These are phyloP conservation scores for Citrus reticulata DNA, from an alignment of 345 rosid species.

Conservation along the genomic window DNA sequence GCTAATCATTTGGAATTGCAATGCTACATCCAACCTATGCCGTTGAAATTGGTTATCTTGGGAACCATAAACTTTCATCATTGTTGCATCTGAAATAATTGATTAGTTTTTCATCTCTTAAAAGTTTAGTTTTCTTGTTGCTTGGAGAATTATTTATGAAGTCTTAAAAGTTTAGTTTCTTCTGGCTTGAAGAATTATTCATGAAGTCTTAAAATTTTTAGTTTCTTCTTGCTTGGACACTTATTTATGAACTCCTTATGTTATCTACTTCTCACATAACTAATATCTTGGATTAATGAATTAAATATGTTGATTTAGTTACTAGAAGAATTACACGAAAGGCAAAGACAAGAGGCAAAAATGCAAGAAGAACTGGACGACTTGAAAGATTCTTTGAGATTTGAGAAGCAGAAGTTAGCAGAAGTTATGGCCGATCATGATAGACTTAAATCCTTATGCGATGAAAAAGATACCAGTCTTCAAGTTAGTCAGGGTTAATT, in stretches of 20 bases:
- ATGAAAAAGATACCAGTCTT: conserved; percentile 67
- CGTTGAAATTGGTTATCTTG: not conserved
- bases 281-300: not conserved
- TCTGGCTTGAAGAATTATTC: not conserved
- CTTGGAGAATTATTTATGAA: not conserved
- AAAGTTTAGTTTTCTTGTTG: not conserved
- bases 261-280: not conserved
- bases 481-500: conserved; percentile 46
- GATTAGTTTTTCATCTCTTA: not conserved
- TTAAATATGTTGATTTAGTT: conserved; percentile 42
- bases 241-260: not conserved
- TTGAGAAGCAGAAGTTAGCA: conserved; percentile 54
- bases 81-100: not conserved
- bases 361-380: conserved; percentile 69
- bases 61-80: not conserved
- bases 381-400: conserved; percentile 53
- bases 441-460: conserved; percentile 46
- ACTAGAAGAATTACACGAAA: conserved; percentile 66
- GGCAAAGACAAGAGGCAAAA: conserved; percentile 49
- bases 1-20: not conserved
- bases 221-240: not conserved
- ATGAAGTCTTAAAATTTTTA: not conserved
- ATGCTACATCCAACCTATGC: not conserved
- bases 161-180: not conserved
- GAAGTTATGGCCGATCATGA: conserved; percentile 54